phyloP scores from a whole-genome alignment of 2,329 filamentous ascomycete genomes.

The Cytospora leucostoma region DNA sequence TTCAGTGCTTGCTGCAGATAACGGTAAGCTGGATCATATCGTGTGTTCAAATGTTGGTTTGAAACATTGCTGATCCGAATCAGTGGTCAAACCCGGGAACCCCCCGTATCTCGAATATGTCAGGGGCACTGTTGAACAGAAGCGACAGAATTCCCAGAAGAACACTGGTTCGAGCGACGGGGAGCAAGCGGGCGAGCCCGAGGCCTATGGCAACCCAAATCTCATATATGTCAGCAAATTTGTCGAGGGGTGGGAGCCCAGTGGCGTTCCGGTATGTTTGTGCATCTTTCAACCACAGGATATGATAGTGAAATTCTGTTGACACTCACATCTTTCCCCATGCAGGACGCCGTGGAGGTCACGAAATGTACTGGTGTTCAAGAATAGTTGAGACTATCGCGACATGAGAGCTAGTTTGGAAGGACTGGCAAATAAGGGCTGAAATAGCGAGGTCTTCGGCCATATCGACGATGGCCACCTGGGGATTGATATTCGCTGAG shows the following conservation, averaged over 20 bases:
- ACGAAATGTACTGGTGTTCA: constrained; percentile 55
- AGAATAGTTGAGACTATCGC: not conserved
- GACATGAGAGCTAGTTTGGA: no score
- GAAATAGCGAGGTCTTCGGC: constrained; percentile 20
- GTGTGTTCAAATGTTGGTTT: not conserved
- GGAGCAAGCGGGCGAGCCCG: constrained; percentile 40
- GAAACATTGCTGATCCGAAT: not conserved
- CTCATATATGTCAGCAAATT: constrained; percentile 67
- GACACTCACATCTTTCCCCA: not conserved
- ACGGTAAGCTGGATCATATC: constrained; percentile 40
- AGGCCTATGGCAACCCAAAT: constrained; percentile 58
- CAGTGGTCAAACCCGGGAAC: constrained; percentile 69
- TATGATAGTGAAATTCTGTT: not conserved
- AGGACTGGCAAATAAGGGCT: no score
- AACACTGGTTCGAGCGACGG: constrained; percentile 38
- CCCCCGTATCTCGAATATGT: constrained; percentile 73
- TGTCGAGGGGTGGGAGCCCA: constrained; percentile 67
- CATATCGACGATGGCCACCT: constrained; percentile 22
- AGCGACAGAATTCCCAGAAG: constrained; percentile 47
- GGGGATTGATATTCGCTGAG: not conserved
- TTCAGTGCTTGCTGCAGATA: constrained; percentile 67
- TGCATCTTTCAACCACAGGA: no score
- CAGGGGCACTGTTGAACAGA: constrained; percentile 62
- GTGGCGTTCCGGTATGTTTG: constrained; percentile 51
- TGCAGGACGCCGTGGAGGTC: constrained; percentile 62